These are phyloP conservation scores for Talaromyces islandicus DNA, from an alignment of 2,329 filamentous ascomycete genomes.

Conservation along the genomic window DNA sequence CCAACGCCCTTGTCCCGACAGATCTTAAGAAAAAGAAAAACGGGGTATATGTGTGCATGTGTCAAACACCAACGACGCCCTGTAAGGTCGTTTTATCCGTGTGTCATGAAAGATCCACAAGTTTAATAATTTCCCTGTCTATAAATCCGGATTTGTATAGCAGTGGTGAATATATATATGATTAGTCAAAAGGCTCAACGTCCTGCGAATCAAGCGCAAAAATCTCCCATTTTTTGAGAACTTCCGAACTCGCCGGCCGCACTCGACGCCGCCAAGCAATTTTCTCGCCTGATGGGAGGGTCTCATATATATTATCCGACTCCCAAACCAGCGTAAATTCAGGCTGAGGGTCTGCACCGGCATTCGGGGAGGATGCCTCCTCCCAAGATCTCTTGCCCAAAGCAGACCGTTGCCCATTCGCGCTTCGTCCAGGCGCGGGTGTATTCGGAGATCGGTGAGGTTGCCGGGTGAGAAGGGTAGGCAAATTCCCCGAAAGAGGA, in stretches of 20 bases:
- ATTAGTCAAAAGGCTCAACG: conserved; percentile 14
- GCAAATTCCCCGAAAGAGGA: neutral
- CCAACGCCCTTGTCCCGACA: neutral
- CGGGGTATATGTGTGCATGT: neutral
- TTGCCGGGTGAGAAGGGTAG: neutral
- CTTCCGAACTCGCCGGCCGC: conserved; percentile 34
- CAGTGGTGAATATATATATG: neutral
- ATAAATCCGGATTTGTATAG: neutral
- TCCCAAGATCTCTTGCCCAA: conserved; percentile 22
- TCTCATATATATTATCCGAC: conserved; percentile 10
- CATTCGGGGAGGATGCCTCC: conserved; percentile 9
- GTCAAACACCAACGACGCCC: neutral
- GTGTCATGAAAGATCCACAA: neutral
- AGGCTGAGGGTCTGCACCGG: neutral
- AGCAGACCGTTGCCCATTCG: conserved; percentile 13
- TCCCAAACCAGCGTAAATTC: conserved; percentile 6
- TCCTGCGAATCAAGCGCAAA: conserved; percentile 39
- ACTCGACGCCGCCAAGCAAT: conserved; percentile 26
- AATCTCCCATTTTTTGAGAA: conserved; percentile 38
- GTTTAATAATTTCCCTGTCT: neutral
- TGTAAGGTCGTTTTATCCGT: neutral
- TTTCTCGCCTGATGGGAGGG: conserved; percentile 16
- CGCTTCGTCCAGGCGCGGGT: neutral
- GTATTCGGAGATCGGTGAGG: neutral
- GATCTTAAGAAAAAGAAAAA: neutral